phyloP scores from a whole-genome alignment of 1,284 basidiomycete species.

The Marasmius tenuissimus region DNA sequence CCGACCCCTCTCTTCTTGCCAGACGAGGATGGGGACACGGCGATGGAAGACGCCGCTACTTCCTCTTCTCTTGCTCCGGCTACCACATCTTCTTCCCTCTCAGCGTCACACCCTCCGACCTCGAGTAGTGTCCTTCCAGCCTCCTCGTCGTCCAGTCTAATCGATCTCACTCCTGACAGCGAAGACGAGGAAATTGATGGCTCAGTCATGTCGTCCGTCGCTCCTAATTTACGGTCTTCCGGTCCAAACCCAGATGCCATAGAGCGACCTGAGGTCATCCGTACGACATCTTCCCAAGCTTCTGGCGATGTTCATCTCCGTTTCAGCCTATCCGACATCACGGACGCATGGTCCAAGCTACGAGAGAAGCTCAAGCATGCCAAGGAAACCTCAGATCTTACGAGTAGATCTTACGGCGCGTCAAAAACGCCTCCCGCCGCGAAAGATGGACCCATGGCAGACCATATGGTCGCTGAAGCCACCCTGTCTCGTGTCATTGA shows the following conservation, averaged over 20 bases:
- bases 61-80: neutral
- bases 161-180: conserved; percentile 10
- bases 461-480: conserved; percentile 57
- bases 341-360: conserved; percentile 34
- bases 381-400: neutral
- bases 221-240: conserved; percentile 9
- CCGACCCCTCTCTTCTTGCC: conserved; percentile 6
- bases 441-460: neutral
- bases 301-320: conserved; percentile 39
- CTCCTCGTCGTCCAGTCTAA: conserved; percentile 7
- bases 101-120: conserved; percentile 2
- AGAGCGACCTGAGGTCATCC: conserved; percentile 44
- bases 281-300: conserved; percentile 25
- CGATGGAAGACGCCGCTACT: conserved; percentile 1
- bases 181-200: conserved; percentile 1
- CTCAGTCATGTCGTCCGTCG: neutral
- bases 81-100: neutral
- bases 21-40: conserved; percentile 3
- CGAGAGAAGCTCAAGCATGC: conserved; percentile 2
- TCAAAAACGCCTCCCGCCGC: too few relatives aligned
- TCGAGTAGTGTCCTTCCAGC: conserved; percentile 2
- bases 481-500: conserved; percentile 80
- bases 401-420: too few relatives aligned
- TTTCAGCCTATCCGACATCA: conserved; percentile 45
- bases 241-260: conserved; percentile 18